Percentiles rank a stretch among this genome's conserved stretches.
phyloP scores from a whole-genome alignment of 169 alveolate genomes.

The Cryptosporidium canis region DNA sequence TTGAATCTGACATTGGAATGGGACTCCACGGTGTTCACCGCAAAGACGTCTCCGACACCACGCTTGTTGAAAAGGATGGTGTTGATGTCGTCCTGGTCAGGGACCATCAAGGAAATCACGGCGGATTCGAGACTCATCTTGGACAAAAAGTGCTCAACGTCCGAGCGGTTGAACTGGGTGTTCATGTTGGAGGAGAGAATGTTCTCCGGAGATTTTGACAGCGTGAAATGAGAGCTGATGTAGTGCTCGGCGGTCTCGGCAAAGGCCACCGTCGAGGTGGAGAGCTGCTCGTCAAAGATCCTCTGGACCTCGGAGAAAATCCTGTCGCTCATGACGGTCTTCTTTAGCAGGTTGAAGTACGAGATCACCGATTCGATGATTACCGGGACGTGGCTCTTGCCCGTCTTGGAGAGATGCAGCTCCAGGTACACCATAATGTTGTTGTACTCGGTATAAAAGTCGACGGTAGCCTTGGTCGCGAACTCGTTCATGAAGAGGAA shows the following conservation, averaged over 20 bases:
- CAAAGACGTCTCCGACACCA: neutral
- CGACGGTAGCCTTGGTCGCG: neutral
- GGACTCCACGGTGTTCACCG: neutral
- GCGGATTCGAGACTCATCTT: neutral
- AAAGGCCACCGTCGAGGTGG: neutral
- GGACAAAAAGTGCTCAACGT: neutral
- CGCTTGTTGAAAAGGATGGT: neutral
- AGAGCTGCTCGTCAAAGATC: neutral
- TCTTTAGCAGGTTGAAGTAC: neutral
- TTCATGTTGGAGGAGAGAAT: neutral
- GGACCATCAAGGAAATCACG: neutral
- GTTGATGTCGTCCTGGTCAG: neutral
- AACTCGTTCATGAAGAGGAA: conserved; percentile 3
- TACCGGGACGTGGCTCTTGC: neutral
- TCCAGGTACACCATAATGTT: neutral
- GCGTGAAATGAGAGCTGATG: neutral
- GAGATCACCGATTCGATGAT: neutral
- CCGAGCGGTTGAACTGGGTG: neutral
- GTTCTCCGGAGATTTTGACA: neutral
- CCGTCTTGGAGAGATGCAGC: neutral
- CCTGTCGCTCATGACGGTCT: neutral
- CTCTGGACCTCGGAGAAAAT: neutral
- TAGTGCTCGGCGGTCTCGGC: neutral
- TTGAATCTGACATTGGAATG: neutral
- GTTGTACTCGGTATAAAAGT: neutral